These are phyloP conservation scores for Fusarium humuli DNA, from an alignment of 2,329 filamentous ascomycete species.

Conservation along the genomic window DNA sequence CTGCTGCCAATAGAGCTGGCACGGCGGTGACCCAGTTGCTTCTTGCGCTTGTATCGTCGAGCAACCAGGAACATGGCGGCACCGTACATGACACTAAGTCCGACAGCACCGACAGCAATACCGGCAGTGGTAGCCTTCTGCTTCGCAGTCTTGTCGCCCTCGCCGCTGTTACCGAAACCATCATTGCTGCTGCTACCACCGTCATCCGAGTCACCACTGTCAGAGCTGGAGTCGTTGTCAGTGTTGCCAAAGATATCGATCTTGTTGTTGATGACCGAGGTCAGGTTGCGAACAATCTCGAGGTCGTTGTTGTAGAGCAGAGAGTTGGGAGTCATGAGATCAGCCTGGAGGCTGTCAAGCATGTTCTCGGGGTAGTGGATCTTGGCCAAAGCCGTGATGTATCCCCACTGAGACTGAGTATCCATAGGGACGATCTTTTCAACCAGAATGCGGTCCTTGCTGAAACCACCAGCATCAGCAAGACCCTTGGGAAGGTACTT, in stretches of 20 bases:
- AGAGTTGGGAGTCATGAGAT: slow-evolving; percentile 79
- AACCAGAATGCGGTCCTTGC: slow-evolving; percentile 69
- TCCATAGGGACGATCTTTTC: slow-evolving; percentile 80
- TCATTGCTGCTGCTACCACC: slow-evolving; percentile 55
- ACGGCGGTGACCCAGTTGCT: slow-evolving; percentile 79
- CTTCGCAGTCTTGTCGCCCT: slow-evolving; percentile 66
- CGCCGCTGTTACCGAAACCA: slow-evolving; percentile 56
- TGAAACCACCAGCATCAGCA: slow-evolving; percentile 70
- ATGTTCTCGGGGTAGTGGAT: slow-evolving; percentile 78
- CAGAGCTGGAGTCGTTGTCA: slow-evolving; percentile 50
- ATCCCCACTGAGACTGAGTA: slow-evolving; percentile 75
- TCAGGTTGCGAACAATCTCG: slow-evolving; percentile 75
- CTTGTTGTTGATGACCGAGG: slow-evolving; percentile 83
- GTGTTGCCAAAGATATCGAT: slow-evolving; percentile 64
- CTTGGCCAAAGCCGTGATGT: slow-evolving; percentile 79
- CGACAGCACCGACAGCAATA: slow-evolving; percentile 81
- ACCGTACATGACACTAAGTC: slow-evolving; percentile 86
- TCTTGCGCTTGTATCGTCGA: slow-evolving; percentile 88
- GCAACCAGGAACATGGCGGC: slow-evolving; percentile 95
- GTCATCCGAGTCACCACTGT: slow-evolving; percentile 47
- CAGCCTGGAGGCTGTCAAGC: slow-evolving; percentile 73
- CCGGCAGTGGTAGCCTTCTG: slow-evolving; percentile 72
- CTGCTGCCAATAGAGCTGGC: slow-evolving; percentile 75
- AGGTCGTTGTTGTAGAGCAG: slow-evolving; percentile 78
- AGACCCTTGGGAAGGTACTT: slow-evolving; percentile 79